Evolutionary conservation across 352 stramenopile species (phyloP).

Genomic region (Phytophthora sp.): DNA sequence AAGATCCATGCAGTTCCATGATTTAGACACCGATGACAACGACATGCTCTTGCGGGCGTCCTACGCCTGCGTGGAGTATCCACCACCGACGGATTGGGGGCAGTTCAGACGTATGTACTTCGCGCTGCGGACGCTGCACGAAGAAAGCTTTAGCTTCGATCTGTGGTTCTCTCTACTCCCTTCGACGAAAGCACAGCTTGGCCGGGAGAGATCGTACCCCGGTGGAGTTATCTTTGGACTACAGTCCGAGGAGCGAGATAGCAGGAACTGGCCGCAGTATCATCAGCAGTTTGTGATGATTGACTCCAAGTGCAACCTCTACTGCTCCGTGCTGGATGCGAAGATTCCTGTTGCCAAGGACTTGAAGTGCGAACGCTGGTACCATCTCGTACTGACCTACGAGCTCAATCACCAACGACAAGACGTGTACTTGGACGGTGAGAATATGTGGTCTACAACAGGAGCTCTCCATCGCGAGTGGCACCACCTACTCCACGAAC

Average conservation of each 20-base stretch:
- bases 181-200: background rate
- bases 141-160: conserved; percentile 44
- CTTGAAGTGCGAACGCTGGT: conserved; percentile 42
- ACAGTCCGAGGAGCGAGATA: conserved; percentile 42
- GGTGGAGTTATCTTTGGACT: conserved; percentile 52
- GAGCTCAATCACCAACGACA: conserved; percentile 29
- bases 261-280: conserved; percentile 43
- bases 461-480: conserved; percentile 44
- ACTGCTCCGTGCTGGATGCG: conserved; percentile 52
- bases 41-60: conserved; percentile 18
- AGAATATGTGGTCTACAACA: conserved; percentile 22
- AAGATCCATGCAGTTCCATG: conserved; percentile 32
- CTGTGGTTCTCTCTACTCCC: conserved; percentile 46
- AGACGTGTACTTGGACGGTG: conserved; percentile 47
- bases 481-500: conserved; percentile 40
- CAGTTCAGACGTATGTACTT: conserved; percentile 30
- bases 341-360: conserved; percentile 29
- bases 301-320: conserved; percentile 45
- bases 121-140: conserved; percentile 20
- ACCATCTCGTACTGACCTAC: conserved; percentile 55
- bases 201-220: background rate
- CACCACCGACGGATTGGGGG: conserved; percentile 27
- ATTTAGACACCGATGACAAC: conserved; percentile 19
- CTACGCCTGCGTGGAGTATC: conserved; percentile 33
- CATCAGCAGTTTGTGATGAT: conserved; percentile 52